phyloP scores from a whole-genome alignment of 306 rosid genomes.

The Spatholobus suberectus region DNA sequence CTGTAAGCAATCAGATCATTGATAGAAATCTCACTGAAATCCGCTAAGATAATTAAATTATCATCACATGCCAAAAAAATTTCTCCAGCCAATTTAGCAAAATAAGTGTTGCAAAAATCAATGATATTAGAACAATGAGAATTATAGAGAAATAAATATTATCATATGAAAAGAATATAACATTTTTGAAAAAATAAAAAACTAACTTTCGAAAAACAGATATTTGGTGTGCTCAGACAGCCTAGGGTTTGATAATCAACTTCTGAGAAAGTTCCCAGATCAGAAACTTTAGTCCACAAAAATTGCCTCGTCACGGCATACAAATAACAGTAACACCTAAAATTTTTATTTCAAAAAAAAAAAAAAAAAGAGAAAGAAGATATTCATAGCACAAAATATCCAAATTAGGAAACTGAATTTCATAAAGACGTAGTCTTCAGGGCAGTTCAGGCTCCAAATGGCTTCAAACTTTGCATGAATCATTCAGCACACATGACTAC shows the following conservation, averaged over 20 bases:
- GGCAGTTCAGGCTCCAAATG: no score
- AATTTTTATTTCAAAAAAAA: not conserved
- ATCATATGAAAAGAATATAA: no score
- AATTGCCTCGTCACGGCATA: conserved; percentile 69
- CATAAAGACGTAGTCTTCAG: no score
- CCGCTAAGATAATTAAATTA: conserved; percentile 80
- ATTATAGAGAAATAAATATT: no score
- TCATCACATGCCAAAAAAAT: conserved; percentile 68
- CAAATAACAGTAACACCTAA: not conserved
- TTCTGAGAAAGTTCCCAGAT: conserved; percentile 65
- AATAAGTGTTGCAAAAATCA: not conserved
- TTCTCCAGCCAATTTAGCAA: not conserved
- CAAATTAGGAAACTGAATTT: no score
- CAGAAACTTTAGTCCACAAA: conserved; percentile 96
- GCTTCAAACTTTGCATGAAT: no score
- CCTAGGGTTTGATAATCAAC: conserved; percentile 89
- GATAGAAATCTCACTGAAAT: conserved; percentile 85
- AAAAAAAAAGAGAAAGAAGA: no score
- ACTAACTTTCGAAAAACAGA: no score
- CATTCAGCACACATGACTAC: no score
- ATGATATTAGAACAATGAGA: no score
- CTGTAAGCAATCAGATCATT: conserved; percentile 96
- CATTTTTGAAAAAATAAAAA: no score
- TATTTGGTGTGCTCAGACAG: conserved; percentile 80
- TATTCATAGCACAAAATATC: no score